phyloP scores from a whole-genome alignment of 768 basidiomycete species.

The Mycena floridula region DNA sequence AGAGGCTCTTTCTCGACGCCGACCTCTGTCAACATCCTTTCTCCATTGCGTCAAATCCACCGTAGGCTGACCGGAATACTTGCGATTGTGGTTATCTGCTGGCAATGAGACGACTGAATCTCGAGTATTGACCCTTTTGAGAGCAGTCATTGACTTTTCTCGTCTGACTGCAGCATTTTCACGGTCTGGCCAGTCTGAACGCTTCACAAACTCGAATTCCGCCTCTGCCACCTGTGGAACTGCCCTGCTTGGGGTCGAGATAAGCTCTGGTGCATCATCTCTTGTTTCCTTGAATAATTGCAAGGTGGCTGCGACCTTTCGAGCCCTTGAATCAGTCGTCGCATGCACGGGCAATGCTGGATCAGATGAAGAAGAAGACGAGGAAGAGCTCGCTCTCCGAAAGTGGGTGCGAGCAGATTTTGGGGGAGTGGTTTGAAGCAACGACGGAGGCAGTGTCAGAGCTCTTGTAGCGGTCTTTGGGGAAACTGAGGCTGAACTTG shows the following conservation, averaged over 20 bases:
- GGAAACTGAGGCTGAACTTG: constrained; percentile 10
- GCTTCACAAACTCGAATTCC: constrained; percentile 76
- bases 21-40: constrained; percentile 49
- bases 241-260: too few species aligned
- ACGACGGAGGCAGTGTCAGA: constrained; percentile 8
- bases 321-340: constrained; percentile 49
- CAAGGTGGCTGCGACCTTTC: constrained; percentile 79
- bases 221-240: constrained; percentile 56
- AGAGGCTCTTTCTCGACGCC: constrained; percentile 50
- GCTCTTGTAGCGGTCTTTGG: constrained; percentile 12
- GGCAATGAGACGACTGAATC: too few species aligned
- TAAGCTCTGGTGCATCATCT: constrained; percentile 18
- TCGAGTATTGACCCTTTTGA: constrained; percentile 51
- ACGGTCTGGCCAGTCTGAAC: constrained; percentile 81
- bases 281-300: constrained; percentile 76
- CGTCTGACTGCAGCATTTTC: constrained; percentile 66
- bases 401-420: constrained; percentile 25
- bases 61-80: constrained; percentile 43
- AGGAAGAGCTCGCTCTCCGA: constrained; percentile 27
- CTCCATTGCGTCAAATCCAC: constrained; percentile 53
- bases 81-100: too few species aligned
- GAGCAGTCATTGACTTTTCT: constrained; percentile 57
- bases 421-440: constrained; percentile 13
- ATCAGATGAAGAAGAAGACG: constrained; percentile 27
- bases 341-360: constrained; percentile 17